Percentiles rank a stretch among this genome's conserved stretches.
These are phyloP conservation scores for Rubia yunnanensis DNA, from an alignment of 257 asterid genomes.

Conservation along the genomic window DNA sequence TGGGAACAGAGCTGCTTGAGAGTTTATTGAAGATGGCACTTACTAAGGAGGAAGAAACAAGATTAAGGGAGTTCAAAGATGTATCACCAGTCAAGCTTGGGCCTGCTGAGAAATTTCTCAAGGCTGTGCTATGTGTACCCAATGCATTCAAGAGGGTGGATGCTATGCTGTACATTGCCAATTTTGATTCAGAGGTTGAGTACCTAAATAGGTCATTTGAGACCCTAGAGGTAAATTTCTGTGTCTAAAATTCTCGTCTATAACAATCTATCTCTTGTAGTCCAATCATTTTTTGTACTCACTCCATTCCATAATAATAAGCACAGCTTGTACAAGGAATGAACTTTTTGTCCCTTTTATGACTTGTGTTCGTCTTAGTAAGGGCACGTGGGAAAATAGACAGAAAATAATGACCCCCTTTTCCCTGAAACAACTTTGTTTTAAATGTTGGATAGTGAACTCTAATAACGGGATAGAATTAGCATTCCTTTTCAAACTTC, in stretches of 20 bases:
- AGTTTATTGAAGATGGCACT: conserved; percentile 81
- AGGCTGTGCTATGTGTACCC: conserved; percentile 62
- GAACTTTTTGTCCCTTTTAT: neutral
- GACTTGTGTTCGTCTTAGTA: too few relatives aligned
- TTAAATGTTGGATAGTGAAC: neutral
- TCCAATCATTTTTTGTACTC: neutral
- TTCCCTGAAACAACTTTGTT: neutral
- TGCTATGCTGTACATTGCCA: conserved; percentile 65
- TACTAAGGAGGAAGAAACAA: conserved; percentile 59
- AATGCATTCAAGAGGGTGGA: conserved; percentile 71
- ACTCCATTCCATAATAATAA: too few relatives aligned
- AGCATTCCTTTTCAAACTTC: too few relatives aligned
- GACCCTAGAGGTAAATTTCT: conserved; percentile 54
- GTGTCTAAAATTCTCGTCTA: too few relatives aligned
- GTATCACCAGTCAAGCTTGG: conserved; percentile 52
- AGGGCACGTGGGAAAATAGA: too few relatives aligned
- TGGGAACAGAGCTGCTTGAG: conserved; percentile 69
- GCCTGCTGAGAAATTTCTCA: conserved; percentile 70
- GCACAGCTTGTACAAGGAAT: neutral
- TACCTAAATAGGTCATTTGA: conserved; percentile 62
- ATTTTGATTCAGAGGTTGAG: conserved; percentile 59
- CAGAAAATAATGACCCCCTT: neutral
- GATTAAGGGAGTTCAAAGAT: conserved; percentile 48
- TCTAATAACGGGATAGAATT: neutral
- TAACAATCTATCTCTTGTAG: neutral